Evolutionary conservation across 2,329 filamentous ascomycete species (phyloP), one percentile per base, ranked within the genome.

Genomic region (Gaeumannomyces sp.): DNA sequence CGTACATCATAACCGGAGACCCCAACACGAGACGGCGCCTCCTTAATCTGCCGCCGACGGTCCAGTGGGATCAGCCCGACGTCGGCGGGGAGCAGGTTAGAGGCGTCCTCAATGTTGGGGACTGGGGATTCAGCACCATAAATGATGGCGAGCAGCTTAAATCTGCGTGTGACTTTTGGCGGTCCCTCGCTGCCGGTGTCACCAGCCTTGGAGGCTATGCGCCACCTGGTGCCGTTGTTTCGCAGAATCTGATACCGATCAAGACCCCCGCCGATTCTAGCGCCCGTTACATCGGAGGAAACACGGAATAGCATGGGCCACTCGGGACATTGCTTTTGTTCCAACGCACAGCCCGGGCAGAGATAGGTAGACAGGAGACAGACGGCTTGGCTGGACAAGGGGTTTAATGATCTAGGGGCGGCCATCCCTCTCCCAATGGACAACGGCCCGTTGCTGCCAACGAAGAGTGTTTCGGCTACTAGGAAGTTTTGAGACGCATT

Each of bases 1-100:
- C 74, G 16, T 79, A 78, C 66, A 74, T 74, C n/a, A 70, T 73
- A 22, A 72, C 71, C 2, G 78, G 78, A 1, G 71, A 80, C 65
- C 78, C 78, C 14, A 80, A 80, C 67, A 75, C 69, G 1, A 71
- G 71, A 29, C 69, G 73, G 2, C 10, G 60, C 59, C 65, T 65
- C 29, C 60, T 45, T 25, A 74, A 74, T 35, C n/a, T 78, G 7
- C 76, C 76, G 50, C 69, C 73, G 1, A 75, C 76, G 1, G 68
- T 76, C 11, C 62, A 69, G 8, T 79, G 77, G 76, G 68, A 72
- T 22, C 72, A 74, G 53, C 73, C 75, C 10, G 65, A 67, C 27
- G 70, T 66, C 28, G 65, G 61, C 11, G 70, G 68, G 3, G 71
- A 76, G 61, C 65, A 70, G 50, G 67, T 75, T 3, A 61, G 62